Conservation (phyloP, 2,329 filamentous ascomycete genomes). For the Basipetospora chlamydospora region DNA sequence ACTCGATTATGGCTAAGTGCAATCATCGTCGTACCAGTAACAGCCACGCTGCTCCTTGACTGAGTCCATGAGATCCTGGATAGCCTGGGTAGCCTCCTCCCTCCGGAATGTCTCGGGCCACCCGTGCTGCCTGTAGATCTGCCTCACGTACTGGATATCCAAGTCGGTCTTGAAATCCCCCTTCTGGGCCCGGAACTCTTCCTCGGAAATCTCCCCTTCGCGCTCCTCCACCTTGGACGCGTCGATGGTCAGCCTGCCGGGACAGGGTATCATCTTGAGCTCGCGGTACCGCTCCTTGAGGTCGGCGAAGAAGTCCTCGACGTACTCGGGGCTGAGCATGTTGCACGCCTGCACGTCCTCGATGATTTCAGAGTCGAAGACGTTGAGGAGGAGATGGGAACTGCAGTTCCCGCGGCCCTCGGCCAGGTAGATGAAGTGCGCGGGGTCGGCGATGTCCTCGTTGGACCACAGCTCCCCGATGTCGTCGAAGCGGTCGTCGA, state of each 20-base stretch:
- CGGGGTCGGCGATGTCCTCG: conserved; percentile 6
- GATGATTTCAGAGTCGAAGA: conserved; percentile 7
- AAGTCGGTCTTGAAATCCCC: conserved; percentile 7
- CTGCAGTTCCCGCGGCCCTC: not conserved
- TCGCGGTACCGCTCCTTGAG: conserved; percentile 13
- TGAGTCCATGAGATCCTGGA: too few species aligned
- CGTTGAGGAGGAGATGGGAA: conserved; percentile 7
- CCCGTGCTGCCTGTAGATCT: conserved; percentile 17
- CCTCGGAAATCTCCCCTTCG: conserved; percentile 6
- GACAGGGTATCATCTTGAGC: conserved; percentile 11
- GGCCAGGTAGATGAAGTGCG: conserved; percentile 8
- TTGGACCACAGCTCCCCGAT: conserved; percentile 9
- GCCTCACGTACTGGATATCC: conserved; percentile 9
- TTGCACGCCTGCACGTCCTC: conserved; percentile 2
- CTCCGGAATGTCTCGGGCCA: conserved; percentile 19
- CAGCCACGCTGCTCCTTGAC: too few species aligned
- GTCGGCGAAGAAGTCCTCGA: conserved; percentile 12
- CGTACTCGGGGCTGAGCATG: not conserved
- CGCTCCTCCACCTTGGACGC: conserved; percentile 3
- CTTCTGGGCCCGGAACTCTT: conserved; percentile 8
- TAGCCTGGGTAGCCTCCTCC: too few species aligned
- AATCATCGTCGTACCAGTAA: too few species aligned
- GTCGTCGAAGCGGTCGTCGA: conserved; percentile 3
- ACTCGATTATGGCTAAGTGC: too few species aligned
- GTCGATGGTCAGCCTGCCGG: conserved; percentile 7